A percentile compares a stretch with the other conserved stretches of the same genome.
Conservation (phyloP, 139 green algal genomes). For the Yamagishiella unicocca region DNA sequence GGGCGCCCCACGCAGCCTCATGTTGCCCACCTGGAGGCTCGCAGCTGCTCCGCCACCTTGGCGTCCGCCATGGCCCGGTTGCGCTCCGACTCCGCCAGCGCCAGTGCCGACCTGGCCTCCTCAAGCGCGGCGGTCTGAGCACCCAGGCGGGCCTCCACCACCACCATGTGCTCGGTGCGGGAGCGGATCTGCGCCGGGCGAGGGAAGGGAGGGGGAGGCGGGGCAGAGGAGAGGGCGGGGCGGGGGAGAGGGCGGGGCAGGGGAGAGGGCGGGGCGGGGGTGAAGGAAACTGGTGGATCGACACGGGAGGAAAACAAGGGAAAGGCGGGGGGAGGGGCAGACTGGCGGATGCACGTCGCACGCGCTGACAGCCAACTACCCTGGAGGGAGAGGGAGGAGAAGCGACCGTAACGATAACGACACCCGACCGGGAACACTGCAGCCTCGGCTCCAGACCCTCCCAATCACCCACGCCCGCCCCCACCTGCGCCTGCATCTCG, state of each 20-base stretch:
- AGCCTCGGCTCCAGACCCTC: background rate
- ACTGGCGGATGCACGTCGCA: no score
- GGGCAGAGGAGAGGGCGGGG: background rate
- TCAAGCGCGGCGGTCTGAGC: background rate
- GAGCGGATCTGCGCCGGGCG: conserved; percentile 5
- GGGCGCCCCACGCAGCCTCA: no score
- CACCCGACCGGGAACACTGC: no score
- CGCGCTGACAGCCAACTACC: no score
- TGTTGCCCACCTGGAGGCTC: background rate
- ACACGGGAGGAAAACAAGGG: no score
- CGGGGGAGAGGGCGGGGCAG: no score
- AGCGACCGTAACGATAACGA: no score
- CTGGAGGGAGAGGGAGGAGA: no score
- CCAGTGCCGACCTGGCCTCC: background rate
- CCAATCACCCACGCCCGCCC: background rate
- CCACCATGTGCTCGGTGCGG: background rate
- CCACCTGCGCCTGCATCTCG: conserved; percentile 48
- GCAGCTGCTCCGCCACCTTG: conserved; percentile 36
- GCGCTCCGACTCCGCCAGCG: conserved; percentile 22
- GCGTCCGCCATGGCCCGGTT: conserved; percentile 40
- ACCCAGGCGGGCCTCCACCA: conserved; percentile 22
- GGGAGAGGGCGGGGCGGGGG: no score
- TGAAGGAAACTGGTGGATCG: no score
- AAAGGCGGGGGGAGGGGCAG: no score
- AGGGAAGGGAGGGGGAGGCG: background rate